These are phyloP conservation scores for Clonostachys chloroleuca DNA, from an alignment of 2,329 filamentous ascomycete genomes.

Conservation along the genomic window DNA sequence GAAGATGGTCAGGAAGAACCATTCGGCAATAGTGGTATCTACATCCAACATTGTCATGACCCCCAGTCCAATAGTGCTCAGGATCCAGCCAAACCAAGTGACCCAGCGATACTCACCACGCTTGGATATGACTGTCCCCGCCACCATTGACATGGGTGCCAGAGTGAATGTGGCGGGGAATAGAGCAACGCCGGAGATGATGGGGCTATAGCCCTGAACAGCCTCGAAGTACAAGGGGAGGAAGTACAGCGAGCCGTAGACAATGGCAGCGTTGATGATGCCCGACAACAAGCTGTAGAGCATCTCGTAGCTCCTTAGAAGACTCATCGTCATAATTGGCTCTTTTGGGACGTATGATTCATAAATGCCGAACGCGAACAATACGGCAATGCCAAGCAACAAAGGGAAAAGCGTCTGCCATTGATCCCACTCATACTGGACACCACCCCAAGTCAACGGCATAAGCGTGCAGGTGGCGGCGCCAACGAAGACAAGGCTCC, in stretches of 20 bases:
- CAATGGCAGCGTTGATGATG: slow-evolving; percentile 10
- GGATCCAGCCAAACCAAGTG: slow-evolving; percentile 27
- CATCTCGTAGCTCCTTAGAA: slow-evolving; percentile 12
- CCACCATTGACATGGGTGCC: slow-evolving; percentile 17
- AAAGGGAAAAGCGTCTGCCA: slow-evolving; percentile 17
- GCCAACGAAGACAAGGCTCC: slow-evolving; percentile 29
- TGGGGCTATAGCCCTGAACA: slow-evolving; percentile 23
- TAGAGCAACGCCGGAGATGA: slow-evolving; percentile 21
- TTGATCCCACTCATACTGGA: slow-evolving; percentile 2
- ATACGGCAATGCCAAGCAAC: slow-evolving; percentile 26
- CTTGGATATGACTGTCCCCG: slow-evolving; percentile 17
- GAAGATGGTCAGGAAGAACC: slow-evolving; percentile 33
- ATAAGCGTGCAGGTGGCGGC: slow-evolving; percentile 15
- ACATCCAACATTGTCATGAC: slow-evolving; percentile 29
- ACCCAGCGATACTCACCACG: slow-evolving; percentile 21
- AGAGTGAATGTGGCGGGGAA: slow-evolving; percentile 21
- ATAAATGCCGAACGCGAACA: slow-evolving; percentile 18
- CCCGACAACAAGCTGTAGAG: slow-evolving; percentile 13
- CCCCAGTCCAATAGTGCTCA: slow-evolving; percentile 31
- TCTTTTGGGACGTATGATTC: slow-evolving; percentile 12
- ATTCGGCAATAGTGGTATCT: slow-evolving; percentile 22
- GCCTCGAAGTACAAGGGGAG: slow-evolving; percentile 41
- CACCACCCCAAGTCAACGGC: slow-evolving; percentile 7
- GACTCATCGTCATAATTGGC: slow-evolving; percentile 13
- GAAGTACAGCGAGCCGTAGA: slow-evolving; percentile 33